Evolutionary conservation across 2,329 filamentous ascomycete species (phyloP), one percentile per base, ranked within the genome.

Genomic region (Botrytis fabae): DNA sequence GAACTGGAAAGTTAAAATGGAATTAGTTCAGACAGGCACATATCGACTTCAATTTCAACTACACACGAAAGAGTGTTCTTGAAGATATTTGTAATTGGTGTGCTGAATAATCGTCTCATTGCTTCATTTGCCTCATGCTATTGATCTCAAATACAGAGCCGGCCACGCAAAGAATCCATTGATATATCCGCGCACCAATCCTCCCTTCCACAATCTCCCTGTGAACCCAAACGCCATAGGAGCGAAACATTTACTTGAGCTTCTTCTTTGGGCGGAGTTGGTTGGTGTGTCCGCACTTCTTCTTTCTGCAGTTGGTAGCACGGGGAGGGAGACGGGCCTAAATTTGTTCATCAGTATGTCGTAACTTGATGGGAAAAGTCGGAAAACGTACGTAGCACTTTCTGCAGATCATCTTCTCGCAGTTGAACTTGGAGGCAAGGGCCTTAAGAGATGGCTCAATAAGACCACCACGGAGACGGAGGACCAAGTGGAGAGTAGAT

Each of bases 201-300:
- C 59, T 60, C 63, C 54, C 42, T 44, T 70, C 63, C 70, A 69
- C 51, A 69, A 69, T 69, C 70, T 72, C 71, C 71, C 75, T 71
- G 72, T 64, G 46, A 57, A 73, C 66, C 72, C 70, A 78, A 80
- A 80, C 78, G 79, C 78, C 79, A 78, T 75, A 75, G 69, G 78
- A 81, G 79, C 80, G 82, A 87, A 84, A 83, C 84, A 85, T 87
- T 85, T 92, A 95, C 89, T 98, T 97, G 85, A 97, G 91, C 95
- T 99, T 99, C 95, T 99, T 99, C 95, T 99, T 99, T 86, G 96
- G 96, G 88, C 96, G 94, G 85, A 99, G 93, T 92, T 99, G 96
- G 93, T 98, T 98, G 89, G 92, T 97, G 92, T 98, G 96, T 78
- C 95, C 96, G 87, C 95, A 98, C 92, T 98, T 98, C 89, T 95